Evolutionary conservation across 148 eudicot species (phyloP).

Genomic region (Silene latifolia): DNA sequence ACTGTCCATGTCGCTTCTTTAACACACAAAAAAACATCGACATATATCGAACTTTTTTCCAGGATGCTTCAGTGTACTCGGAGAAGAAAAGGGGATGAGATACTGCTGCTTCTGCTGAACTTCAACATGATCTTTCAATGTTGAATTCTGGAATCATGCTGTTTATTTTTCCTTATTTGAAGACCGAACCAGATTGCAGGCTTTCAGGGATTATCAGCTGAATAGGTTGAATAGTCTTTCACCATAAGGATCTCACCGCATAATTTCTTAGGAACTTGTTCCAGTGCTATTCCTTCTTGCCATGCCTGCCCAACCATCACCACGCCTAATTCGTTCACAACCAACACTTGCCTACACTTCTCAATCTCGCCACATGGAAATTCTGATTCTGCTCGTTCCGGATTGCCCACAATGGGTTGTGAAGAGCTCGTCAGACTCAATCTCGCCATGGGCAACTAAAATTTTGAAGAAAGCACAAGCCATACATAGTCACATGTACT

Average conservation of each 20-base stretch:
- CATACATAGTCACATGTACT: not conserved
- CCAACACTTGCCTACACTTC: too few species aligned
- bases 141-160: not conserved
- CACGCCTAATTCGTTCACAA: too few species aligned
- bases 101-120: not conserved
- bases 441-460: too few species aligned
- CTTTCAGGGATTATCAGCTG: constrained; percentile 6
- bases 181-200: not conserved
- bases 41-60: not conserved
- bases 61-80: constrained; percentile 13
- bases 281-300: constrained; percentile 72
- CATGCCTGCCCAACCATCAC: constrained; percentile 80
- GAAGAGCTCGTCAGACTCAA: too few species aligned
- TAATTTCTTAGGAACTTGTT: constrained; percentile 71
- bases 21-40: too few species aligned
- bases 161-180: not conserved
- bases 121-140: not conserved
- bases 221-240: constrained; percentile 38
- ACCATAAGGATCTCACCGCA: constrained; percentile 73
- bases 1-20: not conserved
- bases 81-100: not conserved
- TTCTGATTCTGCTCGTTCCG: too few species aligned
- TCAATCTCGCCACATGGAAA: too few species aligned
- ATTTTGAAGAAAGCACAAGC: not conserved
- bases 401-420: too few species aligned